Evolutionary conservation across 805 yeast genomes (phyloP).

Genomic region (Candida incommunis): DNA sequence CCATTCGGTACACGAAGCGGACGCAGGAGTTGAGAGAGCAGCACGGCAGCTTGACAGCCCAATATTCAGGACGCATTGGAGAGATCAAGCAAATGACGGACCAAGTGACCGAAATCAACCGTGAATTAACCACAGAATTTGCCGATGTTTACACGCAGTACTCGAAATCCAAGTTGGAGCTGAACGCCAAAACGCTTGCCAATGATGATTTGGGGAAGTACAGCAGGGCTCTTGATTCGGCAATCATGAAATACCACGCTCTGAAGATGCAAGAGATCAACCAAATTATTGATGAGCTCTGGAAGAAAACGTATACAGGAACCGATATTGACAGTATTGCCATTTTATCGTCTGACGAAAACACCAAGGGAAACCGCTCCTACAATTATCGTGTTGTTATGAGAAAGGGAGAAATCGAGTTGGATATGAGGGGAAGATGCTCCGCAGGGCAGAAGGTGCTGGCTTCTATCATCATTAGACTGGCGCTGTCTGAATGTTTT

Average conservation of each 20-base stretch:
- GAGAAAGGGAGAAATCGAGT: conserved; percentile 81
- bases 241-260: conserved; percentile 86
- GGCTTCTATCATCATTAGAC: conserved; percentile 79
- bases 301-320: conserved; percentile 91
- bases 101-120: conserved; percentile 40
- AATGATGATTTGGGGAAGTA: conserved; percentile 73
- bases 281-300: conserved; percentile 71
- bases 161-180: conserved; percentile 55
- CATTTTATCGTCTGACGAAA: conserved; percentile 63
- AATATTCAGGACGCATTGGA: conserved; percentile 66
- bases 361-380: conserved; percentile 40
- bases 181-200: conserved; percentile 62
- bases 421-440: conserved; percentile 97
- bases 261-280: conserved; percentile 89
- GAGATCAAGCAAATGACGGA: conserved; percentile 73
- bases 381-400: conserved; percentile 91
- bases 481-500: conserved; percentile 90
- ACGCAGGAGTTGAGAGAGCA: conserved; percentile 34
- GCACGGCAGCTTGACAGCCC: conserved; percentile 43
- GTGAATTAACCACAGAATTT: conserved; percentile 59
- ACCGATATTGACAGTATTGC: conserved; percentile 88
- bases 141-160: conserved; percentile 49
- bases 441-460: conserved; percentile 96
- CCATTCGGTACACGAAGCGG: conserved; percentile 46
- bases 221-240: conserved; percentile 75